Conservation (phyloP, 768 basidiomycete genomes). For the Suillus clintonianus region DNA sequence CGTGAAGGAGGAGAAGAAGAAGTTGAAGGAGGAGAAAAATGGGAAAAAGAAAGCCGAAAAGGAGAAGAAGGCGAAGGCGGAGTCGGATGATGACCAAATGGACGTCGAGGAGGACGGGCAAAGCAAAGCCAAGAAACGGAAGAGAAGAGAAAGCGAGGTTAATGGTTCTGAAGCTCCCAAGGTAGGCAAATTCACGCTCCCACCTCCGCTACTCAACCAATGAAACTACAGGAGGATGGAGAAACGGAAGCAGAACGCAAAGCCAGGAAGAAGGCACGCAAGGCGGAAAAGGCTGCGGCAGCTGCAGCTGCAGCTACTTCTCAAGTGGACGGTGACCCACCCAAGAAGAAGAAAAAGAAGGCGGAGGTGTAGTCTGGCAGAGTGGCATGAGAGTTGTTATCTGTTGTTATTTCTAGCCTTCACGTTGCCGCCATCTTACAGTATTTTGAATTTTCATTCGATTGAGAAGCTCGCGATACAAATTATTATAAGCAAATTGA, state of each 20-base stretch:
- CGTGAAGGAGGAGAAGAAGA: slow-evolving; percentile 86
- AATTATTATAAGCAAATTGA: not conserved
- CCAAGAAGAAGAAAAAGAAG: slow-evolving; percentile 47
- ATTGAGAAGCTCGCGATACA: not conserved
- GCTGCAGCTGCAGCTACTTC: slow-evolving; percentile 33
- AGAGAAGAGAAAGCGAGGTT: slow-evolving; percentile 58
- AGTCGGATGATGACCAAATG: slow-evolving; percentile 40
- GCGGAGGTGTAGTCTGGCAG: slow-evolving; percentile 23
- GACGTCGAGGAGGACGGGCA: slow-evolving; percentile 45
- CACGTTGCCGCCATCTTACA: not conserved
- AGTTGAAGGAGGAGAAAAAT: slow-evolving; percentile 74
- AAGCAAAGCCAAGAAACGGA: slow-evolving; percentile 46
- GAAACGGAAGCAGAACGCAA: slow-evolving; percentile 87
- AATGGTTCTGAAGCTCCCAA: slow-evolving; percentile 40
- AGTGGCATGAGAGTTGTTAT: not conserved
- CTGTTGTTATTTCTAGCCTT: not conserved
- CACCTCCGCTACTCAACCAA: slow-evolving; percentile 7
- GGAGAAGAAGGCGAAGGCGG: slow-evolving; percentile 49
- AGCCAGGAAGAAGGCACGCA: slow-evolving; percentile 73
- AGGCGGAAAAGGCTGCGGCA: slow-evolving; percentile 72
- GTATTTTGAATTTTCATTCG: not conserved
- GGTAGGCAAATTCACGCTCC: slow-evolving; percentile 34
- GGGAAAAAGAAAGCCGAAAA: slow-evolving; percentile 62
- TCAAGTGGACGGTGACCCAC: slow-evolving; percentile 43
- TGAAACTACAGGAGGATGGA: slow-evolving; percentile 37